Evolutionary conservation across 331 rosid species (phyloP), one percentile per base, ranked within the genome.

Genomic region (Dryas integrifolia): DNA sequence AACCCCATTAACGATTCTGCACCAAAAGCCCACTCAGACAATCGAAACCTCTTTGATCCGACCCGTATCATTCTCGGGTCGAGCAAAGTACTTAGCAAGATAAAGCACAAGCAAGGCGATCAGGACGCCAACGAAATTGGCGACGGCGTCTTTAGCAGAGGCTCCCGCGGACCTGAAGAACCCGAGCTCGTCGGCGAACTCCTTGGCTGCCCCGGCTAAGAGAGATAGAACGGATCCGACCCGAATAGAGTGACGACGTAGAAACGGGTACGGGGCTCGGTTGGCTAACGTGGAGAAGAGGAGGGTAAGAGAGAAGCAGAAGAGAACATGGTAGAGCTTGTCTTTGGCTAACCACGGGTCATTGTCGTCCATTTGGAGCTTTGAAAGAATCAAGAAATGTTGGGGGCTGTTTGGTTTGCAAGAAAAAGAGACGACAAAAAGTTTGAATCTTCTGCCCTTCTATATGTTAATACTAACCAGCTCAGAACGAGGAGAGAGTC

Each of bases 151-250:
- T 56, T 64, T 88, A 45, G 78, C 40, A 15, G 97, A 93, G 51
- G 97, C 97, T 6, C 97, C 97, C 8, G 96, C 81, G n/a, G 98
- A 89, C 9, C 49, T 84, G 75, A 93, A 93, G 83, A 71, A 86
- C 3, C 96, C 92, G 14, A 93, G 86, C 58, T 90, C 88, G 70
- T 92, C 97, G 68, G 96, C 98, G 64, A 82, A 81, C 69, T 93
- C 98, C 81, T 93, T 93, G 72, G 85, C 91, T 59, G 89, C 96
- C 60, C 98, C 97, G 78, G 85, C 85, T 6, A 82, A 78, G 73
- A 92, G 92, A 14, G 98, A 90, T n/a, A 62, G 7, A 5, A 84
- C 6, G 56, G 98, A 90, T 47, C 87, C 92, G 67, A 92, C 30
- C 38, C 58, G 38, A 71, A 85, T 78, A 64, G 89, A 77, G 81